Percentiles rank a stretch among this genome's conserved stretches.
phyloP scores from a whole-genome alignment of 2,329 filamentous ascomycete genomes.

The Colletotrichum phormii region DNA sequence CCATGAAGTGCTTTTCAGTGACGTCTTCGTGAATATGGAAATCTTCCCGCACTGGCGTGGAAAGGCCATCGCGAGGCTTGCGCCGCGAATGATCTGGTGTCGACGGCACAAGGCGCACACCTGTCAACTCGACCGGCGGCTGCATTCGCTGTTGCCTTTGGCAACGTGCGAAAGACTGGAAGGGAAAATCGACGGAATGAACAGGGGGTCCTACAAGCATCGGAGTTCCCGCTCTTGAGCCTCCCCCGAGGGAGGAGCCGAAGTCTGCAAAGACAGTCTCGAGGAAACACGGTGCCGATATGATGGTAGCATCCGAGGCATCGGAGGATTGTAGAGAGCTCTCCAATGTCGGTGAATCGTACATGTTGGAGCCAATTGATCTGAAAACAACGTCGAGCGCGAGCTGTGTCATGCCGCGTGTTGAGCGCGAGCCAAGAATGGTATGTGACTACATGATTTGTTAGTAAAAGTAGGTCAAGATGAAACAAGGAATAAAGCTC shows the following conservation, averaged over 20 bases:
- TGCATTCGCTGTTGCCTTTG: constrained; percentile 38
- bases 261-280: constrained; percentile 81
- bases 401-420: constrained; percentile 92
- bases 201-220: constrained; percentile 69
- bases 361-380: constrained; percentile 79
- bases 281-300: constrained; percentile 80
- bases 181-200: constrained; percentile 39
- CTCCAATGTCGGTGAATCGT: constrained; percentile 71
- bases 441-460: constrained; percentile 82
- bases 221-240: constrained; percentile 76
- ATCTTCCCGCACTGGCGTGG: neutral
- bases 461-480: neutral
- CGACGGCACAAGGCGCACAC: constrained; percentile 56
- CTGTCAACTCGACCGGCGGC: constrained; percentile 53
- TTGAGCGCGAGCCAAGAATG: constrained; percentile 86
- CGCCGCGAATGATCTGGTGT: constrained; percentile 26
- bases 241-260: constrained; percentile 66
- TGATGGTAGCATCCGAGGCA: constrained; percentile 82
- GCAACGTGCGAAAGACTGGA: constrained; percentile 29
- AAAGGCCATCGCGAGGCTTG: neutral
- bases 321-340: constrained; percentile 82
- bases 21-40: neutral
- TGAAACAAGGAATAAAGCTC: constrained; percentile 9
- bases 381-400: constrained; percentile 90
- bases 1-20: constrained; percentile 47